A percentile compares a stretch with the other conserved stretches of the same genome.
Evolutionary conservation across 129 eudicot genomes (phyloP).

Genomic region (Artemisia annua): DNA sequence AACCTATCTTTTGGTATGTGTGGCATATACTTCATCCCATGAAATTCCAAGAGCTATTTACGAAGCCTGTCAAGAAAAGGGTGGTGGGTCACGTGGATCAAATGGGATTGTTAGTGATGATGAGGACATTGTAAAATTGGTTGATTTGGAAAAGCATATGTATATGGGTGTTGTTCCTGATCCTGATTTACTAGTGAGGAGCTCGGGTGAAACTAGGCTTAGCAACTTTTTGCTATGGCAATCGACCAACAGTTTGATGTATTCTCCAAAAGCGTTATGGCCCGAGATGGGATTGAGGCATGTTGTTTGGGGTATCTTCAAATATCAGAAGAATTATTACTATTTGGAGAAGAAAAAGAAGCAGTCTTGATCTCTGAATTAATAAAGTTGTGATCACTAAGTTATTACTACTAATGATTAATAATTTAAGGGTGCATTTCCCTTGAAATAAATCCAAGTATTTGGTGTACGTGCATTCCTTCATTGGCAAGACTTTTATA

Average conservation of each 20-base stretch:
- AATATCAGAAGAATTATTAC: conserved; percentile 44
- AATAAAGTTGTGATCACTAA: background rate
- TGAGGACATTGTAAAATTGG: conserved; percentile 27
- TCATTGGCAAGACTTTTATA: too few species aligned
- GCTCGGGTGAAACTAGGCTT: conserved; percentile 70
- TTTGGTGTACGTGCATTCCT: background rate
- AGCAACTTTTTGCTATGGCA: conserved; percentile 78
- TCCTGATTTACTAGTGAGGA: conserved; percentile 58
- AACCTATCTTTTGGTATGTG: conserved; percentile 44
- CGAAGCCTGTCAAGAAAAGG: conserved; percentile 49
- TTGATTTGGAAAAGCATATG: conserved; percentile 63
- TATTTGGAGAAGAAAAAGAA: conserved; percentile 62
- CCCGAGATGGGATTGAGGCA: conserved; percentile 67
- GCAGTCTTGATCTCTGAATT: conserved; percentile 26
- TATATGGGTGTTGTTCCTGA: conserved; percentile 67
- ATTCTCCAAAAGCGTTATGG: conserved; percentile 52
- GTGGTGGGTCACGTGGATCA: conserved; percentile 11
- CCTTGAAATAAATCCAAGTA: background rate
- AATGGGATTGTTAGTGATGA: conserved; percentile 9
- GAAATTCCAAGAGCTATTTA: conserved; percentile 51
- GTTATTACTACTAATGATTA: background rate
- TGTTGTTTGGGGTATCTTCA: conserved; percentile 55
- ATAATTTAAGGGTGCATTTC: background rate
- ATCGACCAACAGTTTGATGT: conserved; percentile 35
- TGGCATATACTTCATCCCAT: conserved; percentile 67